A percentile compares a stretch with the other conserved stretches of the same genome.
These are phyloP conservation scores for Pelargonium citronellum DNA, from an alignment of 441 rosid genomes.

Conservation along the genomic window DNA sequence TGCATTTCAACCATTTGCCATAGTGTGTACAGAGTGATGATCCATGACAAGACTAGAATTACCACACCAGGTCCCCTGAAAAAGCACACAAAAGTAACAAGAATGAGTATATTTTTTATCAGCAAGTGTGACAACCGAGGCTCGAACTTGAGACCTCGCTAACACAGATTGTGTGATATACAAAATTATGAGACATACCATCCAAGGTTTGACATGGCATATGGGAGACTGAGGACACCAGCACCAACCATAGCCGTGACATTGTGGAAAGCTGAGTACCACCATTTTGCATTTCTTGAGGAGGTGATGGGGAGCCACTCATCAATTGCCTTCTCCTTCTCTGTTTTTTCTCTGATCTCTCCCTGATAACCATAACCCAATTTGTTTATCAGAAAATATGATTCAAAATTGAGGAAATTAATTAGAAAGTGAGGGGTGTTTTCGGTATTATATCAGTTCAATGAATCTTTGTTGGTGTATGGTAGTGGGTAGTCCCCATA, in stretches of 20 bases:
- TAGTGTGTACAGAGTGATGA: conserved; percentile 50
- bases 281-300: conserved; percentile 74
- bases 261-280: conserved; percentile 86
- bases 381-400: too few relatives aligned
- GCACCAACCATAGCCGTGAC: conserved; percentile 92
- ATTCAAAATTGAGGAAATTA: too few relatives aligned
- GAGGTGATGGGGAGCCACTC: conserved; percentile 80
- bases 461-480: too few relatives aligned
- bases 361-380: neutral
- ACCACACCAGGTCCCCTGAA: conserved; percentile 63
- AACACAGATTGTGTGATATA: too few relatives aligned
- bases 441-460: too few relatives aligned
- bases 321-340: conserved; percentile 16
- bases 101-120: neutral
- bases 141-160: too few relatives aligned
- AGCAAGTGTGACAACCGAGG: too few relatives aligned
- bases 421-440: too few relatives aligned
- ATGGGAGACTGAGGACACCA: conserved; percentile 81
- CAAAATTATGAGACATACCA: conserved; percentile 33
- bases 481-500: too few relatives aligned
- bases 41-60: conserved; percentile 47
- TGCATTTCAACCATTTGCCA: conserved; percentile 83
- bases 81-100: neutral
- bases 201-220: conserved; percentile 76
- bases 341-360: neutral